Evolutionary conservation across 371 early-diverging fungal species (phyloP).

Genomic region (Syncephalastrum sp.): DNA sequence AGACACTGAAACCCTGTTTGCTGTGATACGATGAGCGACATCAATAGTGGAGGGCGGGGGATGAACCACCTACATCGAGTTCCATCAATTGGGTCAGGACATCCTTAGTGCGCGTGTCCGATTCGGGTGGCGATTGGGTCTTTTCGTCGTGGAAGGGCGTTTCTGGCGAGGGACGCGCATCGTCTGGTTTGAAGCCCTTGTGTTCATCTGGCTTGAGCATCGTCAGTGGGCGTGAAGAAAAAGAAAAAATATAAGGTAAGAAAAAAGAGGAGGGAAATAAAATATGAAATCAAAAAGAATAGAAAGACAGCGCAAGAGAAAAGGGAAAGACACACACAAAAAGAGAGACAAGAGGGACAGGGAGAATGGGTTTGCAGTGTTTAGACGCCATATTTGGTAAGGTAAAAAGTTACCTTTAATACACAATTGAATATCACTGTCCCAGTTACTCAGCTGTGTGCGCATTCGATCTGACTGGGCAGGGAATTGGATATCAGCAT

Average conservation of each 20-base stretch:
- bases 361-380: too few relatives aligned
- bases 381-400: too few relatives aligned
- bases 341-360: neutral
- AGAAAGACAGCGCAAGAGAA: slow-evolving; percentile 1
- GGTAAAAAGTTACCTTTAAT: too few relatives aligned
- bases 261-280: slow-evolving; percentile 4
- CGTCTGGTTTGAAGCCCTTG: slow-evolving; percentile 6
- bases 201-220: slow-evolving; percentile 18
- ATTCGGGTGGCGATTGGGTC: slow-evolving; percentile 6
- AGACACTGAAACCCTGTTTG: slow-evolving; percentile 31
- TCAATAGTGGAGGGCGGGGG: too few relatives aligned
- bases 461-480: too few relatives aligned
- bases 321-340: neutral
- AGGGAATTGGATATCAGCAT: too few relatives aligned
- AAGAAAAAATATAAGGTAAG: neutral
- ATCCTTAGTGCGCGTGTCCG: slow-evolving; percentile 9
- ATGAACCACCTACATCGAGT: slow-evolving; percentile 19
- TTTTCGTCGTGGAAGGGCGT: slow-evolving; percentile 9
- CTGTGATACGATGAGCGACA: neutral
- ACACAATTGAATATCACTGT: too few relatives aligned
- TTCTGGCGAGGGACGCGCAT: neutral
- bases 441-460: too few relatives aligned
- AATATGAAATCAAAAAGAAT: neutral
- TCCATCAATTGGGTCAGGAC: slow-evolving; percentile 17
- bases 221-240: neutral